phyloP scores from a whole-genome alignment of 495 filamentous ascomycete species.

The Jackrogersella multiformis region DNA sequence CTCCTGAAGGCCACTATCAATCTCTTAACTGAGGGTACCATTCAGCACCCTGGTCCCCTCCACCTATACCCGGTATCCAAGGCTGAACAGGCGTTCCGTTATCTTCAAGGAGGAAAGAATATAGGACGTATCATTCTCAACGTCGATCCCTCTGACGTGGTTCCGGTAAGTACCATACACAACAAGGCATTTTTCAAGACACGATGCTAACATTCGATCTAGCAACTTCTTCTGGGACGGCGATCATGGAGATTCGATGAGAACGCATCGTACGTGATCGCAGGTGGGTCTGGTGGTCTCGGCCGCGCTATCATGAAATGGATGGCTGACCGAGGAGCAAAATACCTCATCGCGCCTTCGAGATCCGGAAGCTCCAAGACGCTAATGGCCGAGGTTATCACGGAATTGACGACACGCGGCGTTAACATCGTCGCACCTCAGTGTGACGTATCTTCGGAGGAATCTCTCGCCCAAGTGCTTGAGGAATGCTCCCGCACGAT shows the following conservation, averaged over 20 bases:
- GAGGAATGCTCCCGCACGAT: constrained; percentile 43
- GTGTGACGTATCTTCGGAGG: constrained; percentile 52
- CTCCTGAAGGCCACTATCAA: constrained; percentile 29
- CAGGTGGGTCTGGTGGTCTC: constrained; percentile 66
- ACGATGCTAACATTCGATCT: constrained; percentile 10
- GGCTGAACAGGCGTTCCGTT: constrained; percentile 61
- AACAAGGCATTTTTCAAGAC: background rate
- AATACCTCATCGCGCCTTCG: constrained; percentile 61
- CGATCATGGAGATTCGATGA: constrained; percentile 40
- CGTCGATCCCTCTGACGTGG: constrained; percentile 39
- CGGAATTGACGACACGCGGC: constrained; percentile 34
- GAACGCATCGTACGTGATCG: constrained; percentile 62
- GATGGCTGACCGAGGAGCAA: constrained; percentile 64
- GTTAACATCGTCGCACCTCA: constrained; percentile 43
- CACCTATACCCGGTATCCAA: constrained; percentile 51
- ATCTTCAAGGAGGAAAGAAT: constrained; percentile 59
- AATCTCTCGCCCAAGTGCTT: constrained; percentile 25
- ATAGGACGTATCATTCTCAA: constrained; percentile 63
- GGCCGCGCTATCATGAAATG: constrained; percentile 62
- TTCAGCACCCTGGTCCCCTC: constrained; percentile 45
- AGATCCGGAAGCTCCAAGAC: constrained; percentile 52
- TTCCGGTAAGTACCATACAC: constrained; percentile 37
- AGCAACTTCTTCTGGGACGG: constrained; percentile 32
- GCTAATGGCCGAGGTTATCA: constrained; percentile 34
- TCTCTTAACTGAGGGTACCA: constrained; percentile 32